A percentile compares a stretch with the other conserved stretches of the same genome.
Conservation (phyloP, 2,329 filamentous ascomycete genomes). For the Monosporascus ibericus region DNA sequence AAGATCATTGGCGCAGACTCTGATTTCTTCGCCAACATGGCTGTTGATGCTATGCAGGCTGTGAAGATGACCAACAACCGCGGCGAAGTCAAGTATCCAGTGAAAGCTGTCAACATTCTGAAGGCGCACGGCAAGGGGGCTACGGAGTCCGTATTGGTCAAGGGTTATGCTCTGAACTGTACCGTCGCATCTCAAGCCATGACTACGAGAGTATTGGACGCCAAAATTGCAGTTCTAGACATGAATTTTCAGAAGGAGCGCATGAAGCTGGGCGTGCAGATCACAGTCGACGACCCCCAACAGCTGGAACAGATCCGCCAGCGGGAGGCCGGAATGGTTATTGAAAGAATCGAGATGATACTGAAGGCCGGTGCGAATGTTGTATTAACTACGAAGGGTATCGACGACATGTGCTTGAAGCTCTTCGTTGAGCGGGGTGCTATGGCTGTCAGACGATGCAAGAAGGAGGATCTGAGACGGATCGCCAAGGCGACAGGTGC, state of each 20-base stretch:
- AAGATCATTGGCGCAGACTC: slow-evolving; percentile 97
- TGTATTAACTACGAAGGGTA: slow-evolving; percentile 94
- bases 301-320: slow-evolving; percentile 96
- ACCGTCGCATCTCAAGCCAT: slow-evolving; percentile 98
- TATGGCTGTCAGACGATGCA: slow-evolving; percentile 93
- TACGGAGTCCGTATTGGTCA: slow-evolving; percentile 82
- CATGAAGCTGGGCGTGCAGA: slow-evolving; percentile 98
- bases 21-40: slow-evolving; percentile 96
- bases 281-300: slow-evolving; percentile 94
- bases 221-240: slow-evolving; percentile 93
- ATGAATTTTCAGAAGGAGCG: slow-evolving; percentile 99
- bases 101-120: slow-evolving; percentile 97
- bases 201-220: slow-evolving; percentile 85
- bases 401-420: slow-evolving; percentile 93
- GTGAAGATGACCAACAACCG: slow-evolving; percentile 91
- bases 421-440: slow-evolving; percentile 89
- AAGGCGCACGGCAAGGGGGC: slow-evolving; percentile 96
- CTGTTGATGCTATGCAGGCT: slow-evolving; percentile 90
- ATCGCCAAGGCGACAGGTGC: slow-evolving; percentile 96
- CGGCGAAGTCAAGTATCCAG: slow-evolving; percentile 90
- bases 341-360: slow-evolving; percentile 95
- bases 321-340: slow-evolving; percentile 84
- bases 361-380: slow-evolving; percentile 96
- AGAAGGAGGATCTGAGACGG: slow-evolving; percentile 94
- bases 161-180: slow-evolving; percentile 97